Conservation (phyloP, 495 filamentous ascomycete genomes). For the Astrothelium macrocarpum region DNA sequence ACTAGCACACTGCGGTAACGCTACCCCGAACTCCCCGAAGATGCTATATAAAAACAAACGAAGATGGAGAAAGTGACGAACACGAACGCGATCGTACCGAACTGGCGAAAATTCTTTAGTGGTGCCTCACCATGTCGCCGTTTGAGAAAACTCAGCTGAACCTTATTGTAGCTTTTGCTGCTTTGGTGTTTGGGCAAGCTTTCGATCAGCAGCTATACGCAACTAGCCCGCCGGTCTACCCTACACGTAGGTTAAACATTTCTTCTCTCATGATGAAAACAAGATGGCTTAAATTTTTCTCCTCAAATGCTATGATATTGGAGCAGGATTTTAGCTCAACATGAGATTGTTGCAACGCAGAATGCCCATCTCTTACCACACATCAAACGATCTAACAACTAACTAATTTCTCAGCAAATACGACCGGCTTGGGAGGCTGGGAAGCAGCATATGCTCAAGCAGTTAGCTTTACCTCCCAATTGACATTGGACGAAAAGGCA, state of each 20-base stretch:
- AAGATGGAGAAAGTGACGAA: neutral
- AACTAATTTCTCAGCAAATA: conserved; percentile 14
- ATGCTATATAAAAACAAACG: neutral
- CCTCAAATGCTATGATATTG: too few species aligned
- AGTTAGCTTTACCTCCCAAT: conserved; percentile 15
- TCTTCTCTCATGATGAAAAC: neutral
- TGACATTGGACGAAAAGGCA: conserved; percentile 22
- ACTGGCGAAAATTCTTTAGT: neutral
- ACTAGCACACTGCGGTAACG: neutral
- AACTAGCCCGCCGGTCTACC: conserved; percentile 25
- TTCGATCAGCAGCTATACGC: conserved; percentile 17
- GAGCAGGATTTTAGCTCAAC: too few species aligned
- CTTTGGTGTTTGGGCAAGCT: neutral
- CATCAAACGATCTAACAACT: neutral
- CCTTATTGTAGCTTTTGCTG: neutral
- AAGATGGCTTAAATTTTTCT: neutral
- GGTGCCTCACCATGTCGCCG: neutral
- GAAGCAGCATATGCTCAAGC: conserved; percentile 15
- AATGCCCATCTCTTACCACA: neutral
- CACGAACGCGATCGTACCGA: neutral
- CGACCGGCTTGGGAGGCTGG: conserved; percentile 16
- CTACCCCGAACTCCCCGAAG: neutral
- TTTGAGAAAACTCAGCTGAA: neutral
- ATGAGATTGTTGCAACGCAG: neutral
- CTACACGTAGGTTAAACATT: conserved; percentile 21